phyloP scores from a whole-genome alignment of 768 basidiomycete species.

The Mycena leptocephala region DNA sequence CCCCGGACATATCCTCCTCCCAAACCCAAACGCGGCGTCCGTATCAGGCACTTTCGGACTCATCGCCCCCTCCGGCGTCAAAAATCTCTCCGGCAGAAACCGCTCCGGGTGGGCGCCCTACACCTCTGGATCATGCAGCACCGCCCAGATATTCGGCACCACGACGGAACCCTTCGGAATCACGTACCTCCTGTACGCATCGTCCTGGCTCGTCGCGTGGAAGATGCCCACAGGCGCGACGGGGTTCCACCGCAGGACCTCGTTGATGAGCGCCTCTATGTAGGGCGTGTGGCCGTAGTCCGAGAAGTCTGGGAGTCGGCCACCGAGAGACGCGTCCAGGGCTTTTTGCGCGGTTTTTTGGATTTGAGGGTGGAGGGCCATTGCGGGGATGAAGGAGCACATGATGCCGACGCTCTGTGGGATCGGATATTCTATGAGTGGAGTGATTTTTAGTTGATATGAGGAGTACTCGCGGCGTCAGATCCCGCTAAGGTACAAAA shows the following conservation, averaged over 20 bases:
- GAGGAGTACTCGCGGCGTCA: neutral
- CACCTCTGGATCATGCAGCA: constrained; percentile 1
- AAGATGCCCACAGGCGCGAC: constrained; percentile 34
- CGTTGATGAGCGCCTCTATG: constrained; percentile 26
- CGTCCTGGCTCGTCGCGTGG: constrained; percentile 48
- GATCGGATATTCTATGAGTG: neutral
- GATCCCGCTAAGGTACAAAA: neutral
- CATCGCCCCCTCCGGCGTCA: constrained; percentile 14
- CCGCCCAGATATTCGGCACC: constrained; percentile 47
- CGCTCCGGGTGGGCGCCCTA: constrained; percentile 32
- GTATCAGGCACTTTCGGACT: constrained; percentile 28
- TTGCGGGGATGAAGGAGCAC: constrained; percentile 46
- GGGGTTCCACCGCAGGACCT: constrained; percentile 32
- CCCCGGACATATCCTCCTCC: constrained; percentile 47
- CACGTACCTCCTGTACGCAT: constrained; percentile 49
- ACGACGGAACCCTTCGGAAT: constrained; percentile 54
- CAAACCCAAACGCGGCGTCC: constrained; percentile 42
- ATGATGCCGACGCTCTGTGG: constrained; percentile 49
- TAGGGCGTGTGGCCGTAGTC: constrained; percentile 30
- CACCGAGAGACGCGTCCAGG: constrained; percentile 44
- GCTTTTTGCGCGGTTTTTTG: constrained; percentile 47
- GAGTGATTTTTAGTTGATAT: neutral
- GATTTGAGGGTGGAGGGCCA: constrained; percentile 50
- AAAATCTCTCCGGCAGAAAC: constrained; percentile 34
- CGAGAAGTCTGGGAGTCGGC: constrained; percentile 48